Percentiles rank a stretch among this genome's conserved stretches.
These are phyloP conservation scores for Daldinia sp. DNA, from an alignment of 2,329 filamentous ascomycete species.

Conservation along the genomic window DNA sequence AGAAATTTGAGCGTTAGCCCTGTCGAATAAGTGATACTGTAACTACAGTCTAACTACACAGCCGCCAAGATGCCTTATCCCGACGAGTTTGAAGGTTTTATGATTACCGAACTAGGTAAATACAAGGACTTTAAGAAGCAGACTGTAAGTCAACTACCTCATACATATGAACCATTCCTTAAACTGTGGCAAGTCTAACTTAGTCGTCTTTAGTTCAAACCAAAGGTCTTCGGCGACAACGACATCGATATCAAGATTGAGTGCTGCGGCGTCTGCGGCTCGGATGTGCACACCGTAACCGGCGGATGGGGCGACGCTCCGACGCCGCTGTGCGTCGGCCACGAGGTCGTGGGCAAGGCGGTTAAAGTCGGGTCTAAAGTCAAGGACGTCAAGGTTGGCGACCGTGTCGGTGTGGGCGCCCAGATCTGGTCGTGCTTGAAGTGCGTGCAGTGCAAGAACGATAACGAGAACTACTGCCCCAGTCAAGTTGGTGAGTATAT, in stretches of 20 bases:
- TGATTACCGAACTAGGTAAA: slow-evolving; percentile 50
- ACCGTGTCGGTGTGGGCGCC: slow-evolving; percentile 73
- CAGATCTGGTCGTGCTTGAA: slow-evolving; percentile 69
- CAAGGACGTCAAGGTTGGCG: slow-evolving; percentile 67
- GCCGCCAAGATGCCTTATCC: slow-evolving; percentile 49
- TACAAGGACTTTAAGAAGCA: slow-evolving; percentile 51
- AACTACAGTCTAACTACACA: too few relatives aligned
- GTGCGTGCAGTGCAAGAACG: slow-evolving; percentile 60
- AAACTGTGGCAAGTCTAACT: not conserved
- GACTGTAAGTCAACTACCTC: slow-evolving; percentile 36
- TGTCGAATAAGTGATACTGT: not conserved
- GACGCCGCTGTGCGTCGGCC: slow-evolving; percentile 65
- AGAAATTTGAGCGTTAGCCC: not conserved
- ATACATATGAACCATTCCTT: not conserved
- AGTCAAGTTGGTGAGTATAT: slow-evolving; percentile 57
- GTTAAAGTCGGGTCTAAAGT: slow-evolving; percentile 56
- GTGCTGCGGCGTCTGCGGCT: slow-evolving; percentile 70
- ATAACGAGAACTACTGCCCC: slow-evolving; percentile 65
- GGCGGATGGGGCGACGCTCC: slow-evolving; percentile 52
- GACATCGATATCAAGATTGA: slow-evolving; percentile 78
- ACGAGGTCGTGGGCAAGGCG: slow-evolving; percentile 70
- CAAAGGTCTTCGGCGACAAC: slow-evolving; percentile 58
- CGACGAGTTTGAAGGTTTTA: slow-evolving; percentile 51
- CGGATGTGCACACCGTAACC: slow-evolving; percentile 60
- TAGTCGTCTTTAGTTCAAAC: slow-evolving; percentile 46